Evolutionary conservation across 2,329 filamentous ascomycete genomes (phyloP).

Genomic region (Clarireedia monteithiana): DNA sequence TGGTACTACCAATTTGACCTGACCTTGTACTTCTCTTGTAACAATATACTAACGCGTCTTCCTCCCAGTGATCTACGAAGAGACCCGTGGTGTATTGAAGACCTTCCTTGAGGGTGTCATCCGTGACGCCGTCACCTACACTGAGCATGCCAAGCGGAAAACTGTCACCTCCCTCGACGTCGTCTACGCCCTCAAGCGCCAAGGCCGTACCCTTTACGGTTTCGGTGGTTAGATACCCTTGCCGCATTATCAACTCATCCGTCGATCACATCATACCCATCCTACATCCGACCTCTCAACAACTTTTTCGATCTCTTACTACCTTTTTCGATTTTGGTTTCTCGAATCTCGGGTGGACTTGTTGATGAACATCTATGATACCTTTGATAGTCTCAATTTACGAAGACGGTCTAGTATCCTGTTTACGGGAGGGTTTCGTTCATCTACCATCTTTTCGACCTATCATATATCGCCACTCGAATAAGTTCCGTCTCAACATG

Average conservation of each 20-base stretch:
- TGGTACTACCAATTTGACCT: constrained; percentile 52
- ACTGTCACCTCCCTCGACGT: constrained; percentile 60
- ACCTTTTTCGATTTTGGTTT: constrained; percentile 17
- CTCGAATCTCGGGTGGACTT: constrained; percentile 9
- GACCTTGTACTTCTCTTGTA: neutral
- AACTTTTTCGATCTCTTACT: constrained; percentile 40
- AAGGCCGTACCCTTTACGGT: constrained; percentile 60
- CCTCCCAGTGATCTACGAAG: constrained; percentile 64
- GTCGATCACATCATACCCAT: constrained; percentile 56
- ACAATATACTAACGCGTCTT: neutral
- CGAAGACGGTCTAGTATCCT: constrained; percentile 30
- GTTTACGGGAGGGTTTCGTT: constrained; percentile 31
- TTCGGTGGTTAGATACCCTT: constrained; percentile 49
- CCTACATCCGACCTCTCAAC: constrained; percentile 39
- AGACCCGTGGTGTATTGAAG: constrained; percentile 76
- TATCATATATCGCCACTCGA: constrained; percentile 15
- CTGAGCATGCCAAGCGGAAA: constrained; percentile 73
- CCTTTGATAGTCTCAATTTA: constrained; percentile 30
- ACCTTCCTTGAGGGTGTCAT: constrained; percentile 79
- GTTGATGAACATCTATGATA: constrained; percentile 22
- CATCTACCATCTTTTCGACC: constrained; percentile 13
- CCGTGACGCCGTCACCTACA: constrained; percentile 37
- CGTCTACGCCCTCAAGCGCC: constrained; percentile 58
- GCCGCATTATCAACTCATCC: constrained; percentile 38
- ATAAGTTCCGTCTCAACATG: constrained; percentile 16